A percentile compares a stretch with the other conserved stretches of the same genome.
Conservation (phyloP, 495 filamentous ascomycete genomes). For the Penicillium fimorum region DNA sequence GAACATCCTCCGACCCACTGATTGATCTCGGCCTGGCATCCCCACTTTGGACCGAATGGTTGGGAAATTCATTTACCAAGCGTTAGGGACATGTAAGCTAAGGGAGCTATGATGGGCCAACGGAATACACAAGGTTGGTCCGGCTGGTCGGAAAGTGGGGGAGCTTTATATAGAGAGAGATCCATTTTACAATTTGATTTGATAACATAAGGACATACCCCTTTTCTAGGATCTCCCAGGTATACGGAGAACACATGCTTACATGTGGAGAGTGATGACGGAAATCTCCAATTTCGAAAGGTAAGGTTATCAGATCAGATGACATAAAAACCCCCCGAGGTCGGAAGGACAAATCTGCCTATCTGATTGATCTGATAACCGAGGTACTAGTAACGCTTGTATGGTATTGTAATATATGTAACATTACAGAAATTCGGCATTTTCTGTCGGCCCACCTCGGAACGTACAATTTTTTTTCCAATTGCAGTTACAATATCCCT, state of each 20-base stretch:
- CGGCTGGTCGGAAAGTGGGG: conserved; percentile 21
- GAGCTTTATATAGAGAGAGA: not conserved
- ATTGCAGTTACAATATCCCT: not conserved
- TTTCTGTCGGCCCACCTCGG: conserved; percentile 5
- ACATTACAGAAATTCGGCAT: not conserved
- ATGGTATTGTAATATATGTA: not conserved
- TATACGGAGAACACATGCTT: not conserved
- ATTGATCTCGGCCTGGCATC: conserved; percentile 6
- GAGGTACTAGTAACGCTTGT: not conserved
- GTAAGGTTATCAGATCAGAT: conserved; percentile 6
- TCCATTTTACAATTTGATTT: not conserved
- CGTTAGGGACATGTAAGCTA: not conserved
- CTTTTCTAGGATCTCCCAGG: not conserved
- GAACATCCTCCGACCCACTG: conserved; percentile 12
- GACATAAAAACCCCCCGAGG: too few relatives aligned
- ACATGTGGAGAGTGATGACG: not conserved
- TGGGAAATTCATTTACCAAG: conserved; percentile 10
- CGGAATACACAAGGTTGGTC: conserved; percentile 1
- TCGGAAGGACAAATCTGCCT: not conserved
- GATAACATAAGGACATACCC: not conserved
- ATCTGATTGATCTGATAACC: conserved; percentile 27
- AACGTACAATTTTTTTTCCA: not conserved
- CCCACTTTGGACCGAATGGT: conserved; percentile 5
- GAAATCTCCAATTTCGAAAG: not conserved
- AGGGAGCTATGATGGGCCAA: not conserved